Evolutionary conservation across 2,329 filamentous ascomycete species (phyloP).

Genomic region (Juglanconis oblonga): DNA sequence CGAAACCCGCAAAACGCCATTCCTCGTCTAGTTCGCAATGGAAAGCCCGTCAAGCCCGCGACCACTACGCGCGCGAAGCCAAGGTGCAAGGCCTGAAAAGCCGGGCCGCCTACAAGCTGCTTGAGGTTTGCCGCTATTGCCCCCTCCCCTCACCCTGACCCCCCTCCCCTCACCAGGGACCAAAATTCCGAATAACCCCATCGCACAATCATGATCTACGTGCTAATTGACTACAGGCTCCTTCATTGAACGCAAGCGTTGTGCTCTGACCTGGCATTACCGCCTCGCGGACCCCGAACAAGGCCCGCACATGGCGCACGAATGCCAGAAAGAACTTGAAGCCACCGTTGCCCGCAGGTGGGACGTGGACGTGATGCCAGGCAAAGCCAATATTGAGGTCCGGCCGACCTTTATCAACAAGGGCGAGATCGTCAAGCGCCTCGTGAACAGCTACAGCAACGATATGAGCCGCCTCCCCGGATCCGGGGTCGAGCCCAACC

Average conservation of each 20-base stretch:
- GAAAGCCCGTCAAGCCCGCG: constrained; percentile 74
- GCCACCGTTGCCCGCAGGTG: constrained; percentile 71
- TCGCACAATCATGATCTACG: background rate
- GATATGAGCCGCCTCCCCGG: constrained; percentile 31
- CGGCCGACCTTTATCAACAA: constrained; percentile 98
- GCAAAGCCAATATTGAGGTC: constrained; percentile 95
- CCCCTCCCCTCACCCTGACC: background rate
- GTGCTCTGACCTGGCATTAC: constrained; percentile 96
- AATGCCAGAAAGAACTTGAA: constrained; percentile 81
- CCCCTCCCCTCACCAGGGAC: background rate
- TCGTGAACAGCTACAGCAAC: constrained; percentile 70
- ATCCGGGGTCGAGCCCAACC: constrained; percentile 18
- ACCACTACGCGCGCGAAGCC: constrained; percentile 71
- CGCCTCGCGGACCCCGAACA: constrained; percentile 85
- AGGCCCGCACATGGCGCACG: constrained; percentile 72
- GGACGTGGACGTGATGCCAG: constrained; percentile 94
- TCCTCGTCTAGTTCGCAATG: constrained; percentile 70
- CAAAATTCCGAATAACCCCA: too few species aligned
- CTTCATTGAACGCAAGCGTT: constrained; percentile 91
- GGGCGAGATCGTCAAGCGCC: constrained; percentile 84
- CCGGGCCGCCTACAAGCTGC: constrained; percentile 86
- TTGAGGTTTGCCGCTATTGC: constrained; percentile 61
- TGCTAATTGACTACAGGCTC: constrained; percentile 55
- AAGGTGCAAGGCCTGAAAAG: constrained; percentile 80
- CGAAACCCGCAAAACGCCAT: background rate